Percentiles rank a stretch among this genome's conserved stretches.
These are phyloP conservation scores for Sphaerulina vaccinii DNA, from an alignment of 2,329 filamentous ascomycete species.

Conservation along the genomic window DNA sequence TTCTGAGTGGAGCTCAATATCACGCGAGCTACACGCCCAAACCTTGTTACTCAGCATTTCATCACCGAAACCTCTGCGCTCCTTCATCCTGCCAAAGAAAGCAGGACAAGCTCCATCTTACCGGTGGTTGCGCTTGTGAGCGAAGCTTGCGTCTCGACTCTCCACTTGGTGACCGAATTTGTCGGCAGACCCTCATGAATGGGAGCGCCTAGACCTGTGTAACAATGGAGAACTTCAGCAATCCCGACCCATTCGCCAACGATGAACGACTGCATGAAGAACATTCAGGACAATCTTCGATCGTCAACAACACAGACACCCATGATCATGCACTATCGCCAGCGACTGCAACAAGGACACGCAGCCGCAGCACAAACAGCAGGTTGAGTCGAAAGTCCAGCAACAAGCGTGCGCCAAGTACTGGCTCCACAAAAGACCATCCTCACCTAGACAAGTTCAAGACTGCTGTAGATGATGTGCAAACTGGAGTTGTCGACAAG, in stretches of 20 bases:
- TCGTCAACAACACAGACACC: not conserved
- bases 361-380: conserved; percentile 3
- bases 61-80: not conserved
- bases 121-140: conserved; percentile 6
- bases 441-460: conserved; percentile 19
- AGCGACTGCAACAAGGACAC: not conserved
- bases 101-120: conserved; percentile 3
- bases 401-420: not conserved
- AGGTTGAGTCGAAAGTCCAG: not conserved
- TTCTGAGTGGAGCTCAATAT: not conserved
- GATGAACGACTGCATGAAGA: not conserved
- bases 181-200: not conserved
- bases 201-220: not conserved
- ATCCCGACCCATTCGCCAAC: conserved; percentile 15
- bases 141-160: conserved; percentile 5
- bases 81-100: conserved; percentile 4
- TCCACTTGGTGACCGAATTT: not conserved
- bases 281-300: not conserved
- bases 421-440: not conserved
- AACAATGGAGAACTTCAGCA: conserved; percentile 16
- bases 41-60: conserved; percentile 12
- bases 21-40: not conserved
- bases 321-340: not conserved
- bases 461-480: conserved; percentile 17
- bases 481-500: conserved; percentile 19